Conservation (phyloP, 768 basidiomycete genomes). For the Tricholoma matsutake region DNA sequence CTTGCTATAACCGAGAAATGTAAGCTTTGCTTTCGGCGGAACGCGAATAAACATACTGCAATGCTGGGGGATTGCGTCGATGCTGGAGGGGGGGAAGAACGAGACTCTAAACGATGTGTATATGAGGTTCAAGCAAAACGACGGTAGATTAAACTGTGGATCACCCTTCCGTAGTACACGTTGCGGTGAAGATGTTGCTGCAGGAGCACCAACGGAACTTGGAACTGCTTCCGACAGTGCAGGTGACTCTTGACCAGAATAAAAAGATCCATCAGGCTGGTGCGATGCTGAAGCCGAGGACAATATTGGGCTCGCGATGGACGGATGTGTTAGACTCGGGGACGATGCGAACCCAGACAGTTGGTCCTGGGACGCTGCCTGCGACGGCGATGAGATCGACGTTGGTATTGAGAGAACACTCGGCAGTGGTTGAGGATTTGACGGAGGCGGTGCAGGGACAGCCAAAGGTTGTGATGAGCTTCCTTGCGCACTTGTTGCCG, state of each 20-base stretch:
- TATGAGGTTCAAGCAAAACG: conserved; percentile 1
- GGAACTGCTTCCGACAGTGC: conserved; percentile 64
- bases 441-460: conserved; percentile 41
- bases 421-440: conserved; percentile 34
- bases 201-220: conserved; percentile 41
- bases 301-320: conserved; percentile 76
- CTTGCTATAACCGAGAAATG: conserved; percentile 29
- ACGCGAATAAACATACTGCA: conserved; percentile 33
- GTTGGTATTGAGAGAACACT: conserved; percentile 40
- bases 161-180: conserved; percentile 49
- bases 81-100: conserved; percentile 42
- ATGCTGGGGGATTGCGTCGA: conserved; percentile 40
- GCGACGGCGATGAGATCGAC: conserved; percentile 30
- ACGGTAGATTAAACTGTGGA: conserved; percentile 18
- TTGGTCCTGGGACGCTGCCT: conserved; percentile 35
- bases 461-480: conserved; percentile 34
- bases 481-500: conserved; percentile 25
- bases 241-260: conserved; percentile 71
- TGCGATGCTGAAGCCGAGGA: conserved; percentile 70
- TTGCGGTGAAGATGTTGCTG: conserved; percentile 61
- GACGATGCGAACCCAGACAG: conserved; percentile 54
- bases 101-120: conserved; percentile 33
- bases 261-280: conserved; percentile 65
- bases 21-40: not conserved
- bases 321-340: conserved; percentile 83